phyloP scores from a whole-genome alignment of 495 filamentous ascomycete species.

The Evansstolkia leycettana region DNA sequence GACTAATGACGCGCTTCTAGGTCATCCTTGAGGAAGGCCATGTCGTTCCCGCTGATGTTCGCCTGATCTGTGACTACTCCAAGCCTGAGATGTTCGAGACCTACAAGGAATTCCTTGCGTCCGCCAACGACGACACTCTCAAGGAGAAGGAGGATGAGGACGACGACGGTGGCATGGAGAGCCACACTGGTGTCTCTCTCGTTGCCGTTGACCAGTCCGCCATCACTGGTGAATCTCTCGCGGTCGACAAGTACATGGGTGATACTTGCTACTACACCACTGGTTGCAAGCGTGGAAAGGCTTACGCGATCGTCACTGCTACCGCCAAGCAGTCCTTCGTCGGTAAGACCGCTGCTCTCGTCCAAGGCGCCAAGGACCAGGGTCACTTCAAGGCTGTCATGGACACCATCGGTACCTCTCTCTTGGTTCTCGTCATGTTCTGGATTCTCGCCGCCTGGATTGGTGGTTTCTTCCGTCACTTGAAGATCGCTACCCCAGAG shows the following conservation, averaged over 20 bases:
- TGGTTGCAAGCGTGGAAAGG: constrained; percentile 68
- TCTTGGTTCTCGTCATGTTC: constrained; percentile 60
- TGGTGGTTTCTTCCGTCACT: constrained; percentile 62
- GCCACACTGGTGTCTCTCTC: constrained; percentile 50
- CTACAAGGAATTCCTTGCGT: constrained; percentile 56
- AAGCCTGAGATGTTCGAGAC: constrained; percentile 57
- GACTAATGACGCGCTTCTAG: constrained; percentile 13
- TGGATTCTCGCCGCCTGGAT: constrained; percentile 64
- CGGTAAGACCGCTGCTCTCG: constrained; percentile 57
- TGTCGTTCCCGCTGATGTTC: constrained; percentile 61
- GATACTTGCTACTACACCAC: constrained; percentile 64
- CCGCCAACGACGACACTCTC: constrained; percentile 43
- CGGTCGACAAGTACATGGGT: constrained; percentile 68
- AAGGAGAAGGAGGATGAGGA: constrained; percentile 54
- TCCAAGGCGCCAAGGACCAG: constrained; percentile 56
- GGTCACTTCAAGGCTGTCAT: constrained; percentile 78
- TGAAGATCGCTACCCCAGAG: constrained; percentile 54
- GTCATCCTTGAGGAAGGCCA: constrained; percentile 65
- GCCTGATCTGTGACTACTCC: constrained; percentile 65
- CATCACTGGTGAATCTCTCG: constrained; percentile 68
- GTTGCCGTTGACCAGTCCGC: constrained; percentile 62
- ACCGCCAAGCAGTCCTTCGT: constrained; percentile 59
- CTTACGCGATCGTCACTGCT: constrained; percentile 51
- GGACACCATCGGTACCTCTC: constrained; percentile 66
- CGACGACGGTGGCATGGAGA: constrained; percentile 40